Evolutionary conservation across 352 stramenopile genomes (phyloP).

Genomic region (Phytopythium helicoides): DNA sequence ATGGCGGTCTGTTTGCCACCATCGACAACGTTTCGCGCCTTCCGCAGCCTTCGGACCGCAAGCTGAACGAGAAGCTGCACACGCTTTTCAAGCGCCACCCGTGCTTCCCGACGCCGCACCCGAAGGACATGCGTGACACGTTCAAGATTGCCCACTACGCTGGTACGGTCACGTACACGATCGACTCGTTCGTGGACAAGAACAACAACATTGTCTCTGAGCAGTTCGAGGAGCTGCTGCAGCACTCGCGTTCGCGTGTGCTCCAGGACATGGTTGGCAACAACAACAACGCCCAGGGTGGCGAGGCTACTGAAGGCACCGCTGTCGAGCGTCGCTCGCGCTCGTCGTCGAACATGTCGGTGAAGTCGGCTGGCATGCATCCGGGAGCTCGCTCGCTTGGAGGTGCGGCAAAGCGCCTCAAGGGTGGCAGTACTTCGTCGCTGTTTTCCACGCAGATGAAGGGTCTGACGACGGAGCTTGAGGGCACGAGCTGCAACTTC

Average conservation of each 20-base stretch:
- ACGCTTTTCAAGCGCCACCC: slow-evolving; percentile 79
- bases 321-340: slow-evolving; percentile 19
- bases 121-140: slow-evolving; percentile 79
- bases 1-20: slow-evolving; percentile 79
- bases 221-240: slow-evolving; percentile 86
- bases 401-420: slow-evolving; percentile 49
- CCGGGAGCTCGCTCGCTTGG: slow-evolving; percentile 36
- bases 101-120: slow-evolving; percentile 83
- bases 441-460: slow-evolving; percentile 86
- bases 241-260: slow-evolving; percentile 69
- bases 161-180: slow-evolving; percentile 81
- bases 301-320: neutral
- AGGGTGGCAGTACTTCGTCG: slow-evolving; percentile 66
- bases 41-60: slow-evolving; percentile 84
- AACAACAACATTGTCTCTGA: slow-evolving; percentile 92
- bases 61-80: slow-evolving; percentile 82
- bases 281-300: slow-evolving; percentile 12
- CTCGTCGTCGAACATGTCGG: slow-evolving; percentile 43
- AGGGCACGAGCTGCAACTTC: slow-evolving; percentile 91
- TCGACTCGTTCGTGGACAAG: slow-evolving; percentile 87
- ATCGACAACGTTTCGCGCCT: slow-evolving; percentile 85
- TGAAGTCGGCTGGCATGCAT: slow-evolving; percentile 36
- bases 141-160: slow-evolving; percentile 88
- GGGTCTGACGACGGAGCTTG: slow-evolving; percentile 75
- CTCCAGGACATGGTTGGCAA: slow-evolving; percentile 65